Percentiles rank a stretch among this genome's conserved stretches.
These are phyloP conservation scores for Botrytis cinerea DNA, from an alignment of 2,329 filamentous ascomycete species.

Conservation along the genomic window DNA sequence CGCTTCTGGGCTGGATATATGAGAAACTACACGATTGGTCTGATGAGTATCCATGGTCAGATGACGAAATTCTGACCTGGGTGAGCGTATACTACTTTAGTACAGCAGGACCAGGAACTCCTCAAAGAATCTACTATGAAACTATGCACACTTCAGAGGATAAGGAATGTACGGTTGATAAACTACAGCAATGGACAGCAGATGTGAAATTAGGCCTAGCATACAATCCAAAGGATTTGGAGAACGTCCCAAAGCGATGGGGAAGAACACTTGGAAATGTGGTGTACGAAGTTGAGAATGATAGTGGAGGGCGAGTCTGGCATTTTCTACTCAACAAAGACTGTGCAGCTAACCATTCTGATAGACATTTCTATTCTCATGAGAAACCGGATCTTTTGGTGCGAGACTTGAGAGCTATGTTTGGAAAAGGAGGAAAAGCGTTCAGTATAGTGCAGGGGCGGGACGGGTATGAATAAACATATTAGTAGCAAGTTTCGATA, in stretches of 20 bases:
- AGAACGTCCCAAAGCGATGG: not conserved
- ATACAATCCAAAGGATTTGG: not conserved
- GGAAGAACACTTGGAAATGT: not conserved
- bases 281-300: not conserved
- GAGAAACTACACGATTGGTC: conserved; percentile 81
- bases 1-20: conserved; percentile 74
- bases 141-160: not conserved
- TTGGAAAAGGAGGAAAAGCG: not conserved
- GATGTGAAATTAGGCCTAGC: not conserved
- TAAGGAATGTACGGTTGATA: not conserved
- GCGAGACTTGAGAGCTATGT: not conserved
- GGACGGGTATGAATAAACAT: not conserved
- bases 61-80: conserved; percentile 73
- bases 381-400: not conserved
- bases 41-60: conserved; percentile 70
- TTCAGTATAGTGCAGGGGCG: not conserved
- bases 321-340: too few relatives aligned
- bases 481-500: fast-evolving
- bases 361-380: not conserved
- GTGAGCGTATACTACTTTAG: conserved; percentile 68
- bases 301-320: not conserved
- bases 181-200: not conserved
- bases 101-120: not conserved
- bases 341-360: too few relatives aligned
- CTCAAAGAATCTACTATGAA: not conserved